Base-by-base conservation (phyloP, 352 stramenopile genomes). In the Phytophthora sansomeana region DNA sequence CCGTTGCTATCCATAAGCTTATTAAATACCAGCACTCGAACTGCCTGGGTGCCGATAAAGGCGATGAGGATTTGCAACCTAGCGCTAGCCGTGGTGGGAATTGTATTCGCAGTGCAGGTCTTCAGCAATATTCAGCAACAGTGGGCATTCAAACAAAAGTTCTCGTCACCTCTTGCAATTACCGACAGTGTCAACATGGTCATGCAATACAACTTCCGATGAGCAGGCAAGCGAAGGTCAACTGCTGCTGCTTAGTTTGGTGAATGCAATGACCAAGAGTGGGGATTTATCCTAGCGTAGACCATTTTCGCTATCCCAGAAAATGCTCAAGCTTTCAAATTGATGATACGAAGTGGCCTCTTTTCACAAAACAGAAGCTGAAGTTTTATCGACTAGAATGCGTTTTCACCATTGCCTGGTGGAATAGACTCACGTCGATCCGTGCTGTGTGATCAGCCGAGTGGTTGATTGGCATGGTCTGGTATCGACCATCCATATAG, bases 21-120 rank as follows among this genome's bases (percentile, higher is more conserved):
- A n/a, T n/a, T n/a, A n/a, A n/a, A n/a, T n/a, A 71, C 73, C 10
- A 90, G 72, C 48, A 84, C 90, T 50, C 75, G 85, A 86, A 81
- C 66, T 75, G 73, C 11, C 21, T 90, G 7, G 84, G 81, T 42
- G 75, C 71, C 13, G 75, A 75, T 30, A 49, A 59, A 82, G 21
- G 83, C 87, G 3, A 51, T 77, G 38, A 51, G 90, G 29, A 75
- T 72, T 4, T 63, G 73, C 2, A 53, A 62, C 11, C 56, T 77
- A 16, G 41, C 74, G 16, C 62, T 92, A n/a, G 9, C 16, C 16
- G 10, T 24, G 83, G 1, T 50, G 36, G 5, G 38, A 84, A 8
- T 72, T 72, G 0, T 47, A 6, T 53, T 80, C 5, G 52, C 51
- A 0, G 50, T 61, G 10, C 26, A 78, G n/a, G 50, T 85, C 6